These are phyloP conservation scores for Neonectria punicea DNA, from an alignment of 2,329 filamentous ascomycete genomes.

Conservation along the genomic window DNA sequence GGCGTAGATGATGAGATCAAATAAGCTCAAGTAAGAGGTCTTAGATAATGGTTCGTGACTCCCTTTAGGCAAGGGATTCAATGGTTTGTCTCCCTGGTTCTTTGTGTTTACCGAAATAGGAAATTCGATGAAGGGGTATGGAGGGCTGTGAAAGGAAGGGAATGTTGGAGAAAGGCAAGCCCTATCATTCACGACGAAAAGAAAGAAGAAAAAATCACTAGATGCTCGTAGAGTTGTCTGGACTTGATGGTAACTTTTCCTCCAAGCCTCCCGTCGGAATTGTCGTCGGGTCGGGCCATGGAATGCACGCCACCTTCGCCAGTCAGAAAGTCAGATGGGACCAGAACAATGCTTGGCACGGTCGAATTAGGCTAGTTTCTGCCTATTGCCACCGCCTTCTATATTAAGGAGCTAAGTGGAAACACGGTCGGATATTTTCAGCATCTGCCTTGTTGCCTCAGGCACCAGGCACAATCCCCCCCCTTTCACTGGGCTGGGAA, in stretches of 20 bases:
- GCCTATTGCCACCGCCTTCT: not conserved
- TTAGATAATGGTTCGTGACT: not conserved
- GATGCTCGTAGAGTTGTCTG: not conserved
- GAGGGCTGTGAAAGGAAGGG: not conserved
- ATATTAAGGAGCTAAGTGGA: not conserved
- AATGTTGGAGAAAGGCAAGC: not conserved
- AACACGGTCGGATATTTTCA: not conserved
- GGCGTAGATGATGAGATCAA: not conserved
- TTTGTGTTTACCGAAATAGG: not conserved
- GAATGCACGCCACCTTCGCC: not conserved
- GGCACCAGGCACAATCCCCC: not conserved
- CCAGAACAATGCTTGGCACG: not conserved
- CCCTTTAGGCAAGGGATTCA: not conserved
- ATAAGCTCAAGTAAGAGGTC: not conserved
- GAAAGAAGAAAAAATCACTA: not conserved
- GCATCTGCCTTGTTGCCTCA: not conserved
- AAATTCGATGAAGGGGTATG: not conserved
- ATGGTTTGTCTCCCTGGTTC: not conserved
- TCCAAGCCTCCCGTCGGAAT: not conserved
- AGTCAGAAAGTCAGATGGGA: not conserved
- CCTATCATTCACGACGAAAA: not conserved
- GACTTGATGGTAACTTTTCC: not conserved
- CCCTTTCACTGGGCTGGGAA: slow-evolving; percentile 7
- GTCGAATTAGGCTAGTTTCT: not conserved
- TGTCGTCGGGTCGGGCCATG: not conserved